These are phyloP conservation scores for Malus hybrid DNA, from an alignment of 331 rosid species.

Conservation along the genomic window DNA sequence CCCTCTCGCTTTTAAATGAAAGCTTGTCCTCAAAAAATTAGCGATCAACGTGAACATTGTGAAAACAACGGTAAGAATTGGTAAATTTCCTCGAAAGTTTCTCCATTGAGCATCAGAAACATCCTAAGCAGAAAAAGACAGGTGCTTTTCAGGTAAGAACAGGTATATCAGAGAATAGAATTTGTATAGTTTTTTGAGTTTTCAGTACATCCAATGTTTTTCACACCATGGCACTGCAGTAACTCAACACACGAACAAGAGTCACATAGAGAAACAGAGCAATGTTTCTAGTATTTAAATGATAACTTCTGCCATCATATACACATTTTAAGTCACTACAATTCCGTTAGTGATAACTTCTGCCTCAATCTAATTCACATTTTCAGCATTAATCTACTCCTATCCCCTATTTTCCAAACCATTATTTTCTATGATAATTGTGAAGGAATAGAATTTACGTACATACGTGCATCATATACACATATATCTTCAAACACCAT, in stretches of 20 bases:
- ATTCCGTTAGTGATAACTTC: neutral
- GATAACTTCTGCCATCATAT: neutral
- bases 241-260: neutral
- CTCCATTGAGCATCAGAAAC: conserved; percentile 96
- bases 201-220: neutral
- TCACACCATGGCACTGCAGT: neutral
- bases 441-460: neutral
- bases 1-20: conserved; percentile 55
- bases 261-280: neutral
- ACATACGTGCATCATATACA: neutral
- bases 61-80: conserved; percentile 65
- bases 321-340: too few species aligned
- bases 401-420: neutral
- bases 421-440: neutral
- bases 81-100: conserved; percentile 76
- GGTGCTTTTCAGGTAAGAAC: neutral
- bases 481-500: neutral
- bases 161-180: neutral
- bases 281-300: neutral
- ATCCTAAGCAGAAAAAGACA: conserved; percentile 43
- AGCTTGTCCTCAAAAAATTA: conserved; percentile 32
- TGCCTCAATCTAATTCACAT: neutral
- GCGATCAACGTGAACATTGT: conserved; percentile 50
- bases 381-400: neutral
- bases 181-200: neutral